These are phyloP conservation scores for Salvia splendens DNA, from an alignment of 257 asterid species.

Conservation along the genomic window DNA sequence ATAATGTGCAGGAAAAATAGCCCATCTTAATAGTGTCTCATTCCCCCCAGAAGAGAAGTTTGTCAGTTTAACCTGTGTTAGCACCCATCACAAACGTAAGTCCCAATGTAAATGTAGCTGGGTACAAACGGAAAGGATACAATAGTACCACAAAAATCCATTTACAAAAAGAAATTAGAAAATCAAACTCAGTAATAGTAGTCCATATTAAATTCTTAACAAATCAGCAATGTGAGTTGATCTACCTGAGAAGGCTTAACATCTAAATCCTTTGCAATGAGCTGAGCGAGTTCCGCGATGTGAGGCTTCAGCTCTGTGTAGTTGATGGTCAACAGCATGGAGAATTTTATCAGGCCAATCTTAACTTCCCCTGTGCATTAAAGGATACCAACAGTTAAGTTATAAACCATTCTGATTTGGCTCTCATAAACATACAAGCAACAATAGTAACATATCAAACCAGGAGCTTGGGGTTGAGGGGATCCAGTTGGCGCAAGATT, in stretches of 20 bases:
- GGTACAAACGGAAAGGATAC: neutral
- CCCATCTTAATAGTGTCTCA: slow-evolving; percentile 72
- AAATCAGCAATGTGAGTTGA: slow-evolving; percentile 25
- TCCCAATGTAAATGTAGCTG: slow-evolving; percentile 20
- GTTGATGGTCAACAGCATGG: slow-evolving; percentile 57
- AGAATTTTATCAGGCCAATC: slow-evolving; percentile 66
- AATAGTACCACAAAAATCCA: neutral
- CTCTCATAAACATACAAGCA: slow-evolving; percentile 18
- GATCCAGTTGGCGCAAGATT: slow-evolving; percentile 57
- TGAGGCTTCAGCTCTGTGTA: slow-evolving; percentile 79
- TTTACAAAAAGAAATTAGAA: neutral
- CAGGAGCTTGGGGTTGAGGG: slow-evolving; percentile 48
- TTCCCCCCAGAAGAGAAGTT: slow-evolving; percentile 62
- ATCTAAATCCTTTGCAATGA: slow-evolving; percentile 61
- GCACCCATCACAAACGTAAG: slow-evolving; percentile 33
- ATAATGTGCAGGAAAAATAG: slow-evolving; percentile 62
- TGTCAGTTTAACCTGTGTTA: slow-evolving; percentile 67
- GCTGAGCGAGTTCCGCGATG: slow-evolving; percentile 59
- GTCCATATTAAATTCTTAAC: slow-evolving; percentile 5
- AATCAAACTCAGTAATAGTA: slow-evolving; percentile 11
- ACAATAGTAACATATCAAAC: slow-evolving; percentile 39
- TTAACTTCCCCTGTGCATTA: slow-evolving; percentile 58
- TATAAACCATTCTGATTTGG: neutral
- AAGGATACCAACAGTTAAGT: slow-evolving; percentile 18
- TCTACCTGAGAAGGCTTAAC: slow-evolving; percentile 78